phyloP scores from a whole-genome alignment of 78 protist species.

The Diacronema lutheri region DNA sequence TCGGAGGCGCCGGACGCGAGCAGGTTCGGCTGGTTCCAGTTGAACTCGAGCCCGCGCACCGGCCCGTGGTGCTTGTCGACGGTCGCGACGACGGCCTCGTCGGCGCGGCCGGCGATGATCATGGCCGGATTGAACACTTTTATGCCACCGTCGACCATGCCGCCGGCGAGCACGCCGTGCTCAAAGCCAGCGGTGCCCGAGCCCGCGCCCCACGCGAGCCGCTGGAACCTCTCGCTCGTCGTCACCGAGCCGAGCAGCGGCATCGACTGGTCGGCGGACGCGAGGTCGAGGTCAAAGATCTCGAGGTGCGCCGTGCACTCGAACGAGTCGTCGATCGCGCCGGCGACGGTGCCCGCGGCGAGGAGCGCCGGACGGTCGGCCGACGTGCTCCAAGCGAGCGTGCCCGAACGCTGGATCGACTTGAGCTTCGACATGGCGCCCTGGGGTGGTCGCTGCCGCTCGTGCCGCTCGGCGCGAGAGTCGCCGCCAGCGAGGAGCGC shows the following conservation, averaged over 20 bases:
- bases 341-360: conserved; percentile 54
- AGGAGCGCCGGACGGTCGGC: conserved; percentile 2
- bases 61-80: conserved; percentile 61
- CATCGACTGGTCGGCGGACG: neutral
- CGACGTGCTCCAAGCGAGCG: conserved; percentile 30
- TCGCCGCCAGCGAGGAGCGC: no score
- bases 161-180: conserved; percentile 63
- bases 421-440: neutral
- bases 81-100: conserved; percentile 49
- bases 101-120: neutral
- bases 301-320: conserved; percentile 49
- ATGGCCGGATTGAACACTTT: conserved; percentile 34
- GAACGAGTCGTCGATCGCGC: conserved; percentile 53
- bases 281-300: conserved; percentile 33
- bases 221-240: conserved; percentile 20
- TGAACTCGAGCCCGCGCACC: conserved; percentile 74
- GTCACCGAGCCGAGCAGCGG: neutral
- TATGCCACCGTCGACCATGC: conserved; percentile 56
- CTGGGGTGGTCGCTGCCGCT: neutral
- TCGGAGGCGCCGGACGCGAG: conserved; percentile 82
- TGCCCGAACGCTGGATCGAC: neutral
- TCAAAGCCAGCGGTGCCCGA: neutral
- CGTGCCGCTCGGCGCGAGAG: no score
- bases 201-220: conserved; percentile 51
- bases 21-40: conserved; percentile 53